Evolutionary conservation across 2,329 filamentous ascomycete genomes (phyloP).

Genomic region (Xenoacremonium recifei): DNA sequence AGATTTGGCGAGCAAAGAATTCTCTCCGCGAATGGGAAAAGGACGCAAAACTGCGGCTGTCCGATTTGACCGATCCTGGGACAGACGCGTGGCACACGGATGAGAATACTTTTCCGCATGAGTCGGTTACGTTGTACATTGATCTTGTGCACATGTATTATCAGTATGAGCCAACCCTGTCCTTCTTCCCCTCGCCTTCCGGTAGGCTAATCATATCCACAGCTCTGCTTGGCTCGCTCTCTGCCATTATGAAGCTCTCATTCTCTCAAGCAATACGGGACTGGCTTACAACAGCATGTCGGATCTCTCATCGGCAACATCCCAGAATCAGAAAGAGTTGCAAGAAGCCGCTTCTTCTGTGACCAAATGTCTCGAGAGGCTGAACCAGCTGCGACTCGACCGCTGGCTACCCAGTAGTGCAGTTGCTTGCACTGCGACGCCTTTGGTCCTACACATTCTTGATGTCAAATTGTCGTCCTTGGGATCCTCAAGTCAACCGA

Average conservation of each 20-base stretch:
- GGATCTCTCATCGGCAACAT: neutral
- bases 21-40: neutral
- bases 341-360: neutral
- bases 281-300: neutral
- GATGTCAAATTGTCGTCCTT: constrained; percentile 4
- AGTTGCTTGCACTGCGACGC: constrained; percentile 4
- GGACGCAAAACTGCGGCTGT: neutral
- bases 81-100: neutral
- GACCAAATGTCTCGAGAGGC: constrained; percentile 1
- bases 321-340: constrained; percentile 1
- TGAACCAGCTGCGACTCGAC: constrained; percentile 1
- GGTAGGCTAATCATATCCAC: neutral
- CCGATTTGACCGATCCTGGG: neutral
- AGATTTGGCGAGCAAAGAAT: neutral
- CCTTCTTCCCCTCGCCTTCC: neutral
- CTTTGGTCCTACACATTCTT: neutral
- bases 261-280: neutral
- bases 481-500: neutral
- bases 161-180: neutral
- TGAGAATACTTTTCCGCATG: neutral
- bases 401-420: constrained; percentile 6
- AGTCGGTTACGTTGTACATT: constrained; percentile 1
- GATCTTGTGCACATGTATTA: constrained; percentile 1
- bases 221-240: constrained; percentile 2
- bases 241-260: constrained; percentile 2